These are phyloP conservation scores for Luffa acutangula DNA, from an alignment of 306 rosid genomes.

Conservation along the genomic window DNA sequence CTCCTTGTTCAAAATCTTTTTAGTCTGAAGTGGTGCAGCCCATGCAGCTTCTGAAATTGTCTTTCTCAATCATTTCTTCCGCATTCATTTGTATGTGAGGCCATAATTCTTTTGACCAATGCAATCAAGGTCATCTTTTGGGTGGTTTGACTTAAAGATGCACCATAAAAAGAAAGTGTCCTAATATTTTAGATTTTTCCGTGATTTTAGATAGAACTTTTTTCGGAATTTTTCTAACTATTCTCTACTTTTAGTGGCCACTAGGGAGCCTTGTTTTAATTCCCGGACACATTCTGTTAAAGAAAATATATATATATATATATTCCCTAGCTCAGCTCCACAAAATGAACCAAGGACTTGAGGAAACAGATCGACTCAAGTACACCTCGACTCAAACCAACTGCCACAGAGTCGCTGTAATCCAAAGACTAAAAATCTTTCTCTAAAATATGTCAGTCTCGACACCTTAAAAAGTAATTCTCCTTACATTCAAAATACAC, in stretches of 20 bases:
- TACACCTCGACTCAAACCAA: background rate
- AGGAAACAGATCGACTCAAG: background rate
- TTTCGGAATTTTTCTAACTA: background rate
- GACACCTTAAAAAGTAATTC: no score
- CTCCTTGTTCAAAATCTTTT: no score
- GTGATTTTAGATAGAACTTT: background rate
- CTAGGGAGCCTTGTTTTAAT: no score
- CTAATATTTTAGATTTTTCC: no score
- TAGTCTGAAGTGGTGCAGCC: background rate
- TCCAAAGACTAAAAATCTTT: no score
- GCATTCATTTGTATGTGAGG: background rate
- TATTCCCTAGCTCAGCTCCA: background rate
- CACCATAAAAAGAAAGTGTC: background rate
- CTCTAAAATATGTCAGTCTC: no score
- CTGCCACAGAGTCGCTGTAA: background rate
- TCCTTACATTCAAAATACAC: no score
- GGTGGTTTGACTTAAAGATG: background rate
- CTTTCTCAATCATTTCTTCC: background rate
- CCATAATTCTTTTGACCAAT: background rate
- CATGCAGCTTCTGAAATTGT: background rate
- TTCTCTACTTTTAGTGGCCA: no score
- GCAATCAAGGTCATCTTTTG: background rate
- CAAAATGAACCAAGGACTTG: background rate
- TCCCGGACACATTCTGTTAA: background rate
- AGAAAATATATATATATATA: no score